phyloP scores from a whole-genome alignment of 1,139 yeast species.

The Kazachstania sp. region DNA sequence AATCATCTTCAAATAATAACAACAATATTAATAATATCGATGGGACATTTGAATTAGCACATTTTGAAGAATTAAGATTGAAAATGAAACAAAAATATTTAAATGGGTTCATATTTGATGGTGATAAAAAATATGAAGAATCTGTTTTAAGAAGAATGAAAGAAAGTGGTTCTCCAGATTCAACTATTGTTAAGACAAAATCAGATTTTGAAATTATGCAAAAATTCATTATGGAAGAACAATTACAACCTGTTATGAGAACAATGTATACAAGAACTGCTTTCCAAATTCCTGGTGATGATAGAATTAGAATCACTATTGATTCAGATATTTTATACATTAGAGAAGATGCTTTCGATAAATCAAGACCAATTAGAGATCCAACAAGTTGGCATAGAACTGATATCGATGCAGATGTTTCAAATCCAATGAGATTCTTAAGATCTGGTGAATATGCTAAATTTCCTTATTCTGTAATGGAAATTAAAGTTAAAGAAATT shows the following conservation, averaged over 20 bases:
- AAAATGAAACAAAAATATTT: slow-evolving; percentile 72
- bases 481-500: slow-evolving; percentile 60
- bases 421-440: slow-evolving; percentile 60
- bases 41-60: slow-evolving; percentile 46
- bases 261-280: slow-evolving; percentile 88
- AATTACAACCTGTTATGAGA: slow-evolving; percentile 78
- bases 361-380: slow-evolving; percentile 78
- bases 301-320: slow-evolving; percentile 76
- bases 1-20: too few relatives aligned
- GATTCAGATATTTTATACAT: slow-evolving; percentile 83
- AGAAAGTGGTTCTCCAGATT: slow-evolving; percentile 46
- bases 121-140: slow-evolving; percentile 39
- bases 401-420: slow-evolving; percentile 72
- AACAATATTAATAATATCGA: slow-evolving; percentile 20
- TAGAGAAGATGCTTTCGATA: slow-evolving; percentile 84
- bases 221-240: slow-evolving; percentile 52
- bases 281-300: slow-evolving; percentile 97
- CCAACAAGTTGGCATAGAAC: slow-evolving; percentile 86
- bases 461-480: slow-evolving; percentile 90
- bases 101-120: slow-evolving; percentile 47
- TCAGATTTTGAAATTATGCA: slow-evolving; percentile 52
- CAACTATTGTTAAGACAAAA: slow-evolving; percentile 44
- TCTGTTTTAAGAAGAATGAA: slow-evolving; percentile 45
- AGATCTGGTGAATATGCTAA: slow-evolving; percentile 80
- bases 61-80: slow-evolving; percentile 40